Percentiles rank a stretch among this genome's conserved stretches.
These are phyloP conservation scores for Fusarium globosum DNA, from an alignment of 2,329 filamentous ascomycete genomes.

Conservation along the genomic window DNA sequence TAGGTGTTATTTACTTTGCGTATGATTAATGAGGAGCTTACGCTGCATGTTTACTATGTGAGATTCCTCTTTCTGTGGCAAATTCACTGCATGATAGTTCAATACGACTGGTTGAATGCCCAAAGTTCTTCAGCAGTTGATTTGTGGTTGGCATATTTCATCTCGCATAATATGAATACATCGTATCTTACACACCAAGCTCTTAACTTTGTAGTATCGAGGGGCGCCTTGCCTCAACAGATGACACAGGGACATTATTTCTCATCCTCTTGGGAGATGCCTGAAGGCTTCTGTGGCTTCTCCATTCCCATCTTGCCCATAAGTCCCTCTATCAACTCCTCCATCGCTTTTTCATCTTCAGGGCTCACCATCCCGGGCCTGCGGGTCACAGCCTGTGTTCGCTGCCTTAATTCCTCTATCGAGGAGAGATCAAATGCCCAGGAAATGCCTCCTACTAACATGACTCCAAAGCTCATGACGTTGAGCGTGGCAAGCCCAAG, in stretches of 20 bases:
- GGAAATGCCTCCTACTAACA: constrained; percentile 77
- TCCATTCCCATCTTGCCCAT: constrained; percentile 63
- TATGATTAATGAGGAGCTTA: constrained; percentile 38
- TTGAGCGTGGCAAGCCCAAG: constrained; percentile 90
- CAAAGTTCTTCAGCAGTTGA: background rate
- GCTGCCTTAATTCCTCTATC: constrained; percentile 70
- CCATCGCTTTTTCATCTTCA: constrained; percentile 69
- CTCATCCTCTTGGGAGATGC: constrained; percentile 22
- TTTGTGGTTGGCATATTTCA: background rate
- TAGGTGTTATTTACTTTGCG: constrained; percentile 37
- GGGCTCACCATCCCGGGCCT: constrained; percentile 50
- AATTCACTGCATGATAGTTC: background rate
- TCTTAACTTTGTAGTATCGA: background rate
- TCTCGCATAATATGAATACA: constrained; percentile 1
- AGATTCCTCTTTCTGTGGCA: background rate
- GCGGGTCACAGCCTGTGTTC: constrained; percentile 57
- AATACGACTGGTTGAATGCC: background rate
- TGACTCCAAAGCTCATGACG: constrained; percentile 78
- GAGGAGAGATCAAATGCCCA: constrained; percentile 82
- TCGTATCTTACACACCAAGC: constrained; percentile 34
- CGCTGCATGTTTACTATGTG: background rate
- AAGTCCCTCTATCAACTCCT: constrained; percentile 69
- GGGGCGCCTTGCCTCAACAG: background rate
- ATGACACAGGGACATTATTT: background rate
- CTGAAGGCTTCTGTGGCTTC: constrained; percentile 32